phyloP scores from a whole-genome alignment of 495 filamentous ascomycete genomes.

The Bacidia rubella region DNA sequence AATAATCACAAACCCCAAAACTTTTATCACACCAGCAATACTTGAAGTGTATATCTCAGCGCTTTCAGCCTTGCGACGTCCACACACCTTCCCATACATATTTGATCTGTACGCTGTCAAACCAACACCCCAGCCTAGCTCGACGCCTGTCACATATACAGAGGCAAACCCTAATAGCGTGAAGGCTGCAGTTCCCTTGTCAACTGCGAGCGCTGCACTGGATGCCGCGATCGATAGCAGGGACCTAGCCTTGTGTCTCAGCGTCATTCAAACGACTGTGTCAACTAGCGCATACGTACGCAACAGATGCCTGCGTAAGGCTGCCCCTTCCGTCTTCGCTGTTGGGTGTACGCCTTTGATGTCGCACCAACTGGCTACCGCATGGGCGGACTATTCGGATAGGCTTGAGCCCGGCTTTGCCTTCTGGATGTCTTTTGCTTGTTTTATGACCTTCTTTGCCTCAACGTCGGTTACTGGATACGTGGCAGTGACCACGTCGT shows the following conservation, averaged over 20 bases:
- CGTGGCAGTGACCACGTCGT: constrained; percentile 70
- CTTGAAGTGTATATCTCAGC: constrained; percentile 57
- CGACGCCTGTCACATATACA: constrained; percentile 43
- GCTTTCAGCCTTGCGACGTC: constrained; percentile 54
- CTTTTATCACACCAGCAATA: constrained; percentile 65
- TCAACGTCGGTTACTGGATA: constrained; percentile 67
- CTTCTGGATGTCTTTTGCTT: constrained; percentile 65
- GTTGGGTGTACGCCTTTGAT: constrained; percentile 50
- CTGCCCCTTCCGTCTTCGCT: constrained; percentile 35
- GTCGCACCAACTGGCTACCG: constrained; percentile 49
- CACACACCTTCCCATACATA: constrained; percentile 60
- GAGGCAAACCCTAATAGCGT: constrained; percentile 51
- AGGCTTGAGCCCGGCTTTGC: constrained; percentile 57
- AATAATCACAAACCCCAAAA: constrained; percentile 56
- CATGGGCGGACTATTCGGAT: constrained; percentile 46
- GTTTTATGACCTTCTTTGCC: constrained; percentile 66
- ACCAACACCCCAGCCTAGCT: constrained; percentile 49
- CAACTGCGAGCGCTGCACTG: constrained; percentile 56
- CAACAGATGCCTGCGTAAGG: constrained; percentile 44
- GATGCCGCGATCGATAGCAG: constrained; percentile 61
- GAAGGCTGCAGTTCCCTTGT: constrained; percentile 54
- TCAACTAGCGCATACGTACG: constrained; percentile 56
- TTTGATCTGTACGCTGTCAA: constrained; percentile 79
- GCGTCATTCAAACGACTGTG: constrained; percentile 69
- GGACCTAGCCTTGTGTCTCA: constrained; percentile 60